phyloP scores from a whole-genome alignment of 2,329 filamentous ascomycete species.

The Colletotrichum tabaci region DNA sequence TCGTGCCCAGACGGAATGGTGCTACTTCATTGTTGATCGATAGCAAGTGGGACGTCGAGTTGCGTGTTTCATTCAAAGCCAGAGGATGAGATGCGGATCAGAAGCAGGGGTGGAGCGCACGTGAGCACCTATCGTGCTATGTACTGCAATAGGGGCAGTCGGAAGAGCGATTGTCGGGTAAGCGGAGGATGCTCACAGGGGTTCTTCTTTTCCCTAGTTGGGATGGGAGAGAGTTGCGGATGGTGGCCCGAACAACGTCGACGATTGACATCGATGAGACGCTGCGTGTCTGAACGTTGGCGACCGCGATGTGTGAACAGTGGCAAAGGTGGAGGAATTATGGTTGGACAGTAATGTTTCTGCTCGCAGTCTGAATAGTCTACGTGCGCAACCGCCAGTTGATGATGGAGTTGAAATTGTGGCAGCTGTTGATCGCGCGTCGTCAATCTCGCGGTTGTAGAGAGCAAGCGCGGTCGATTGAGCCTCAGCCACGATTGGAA shows the following conservation, averaged over 20 bases:
- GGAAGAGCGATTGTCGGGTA: conserved; percentile 26
- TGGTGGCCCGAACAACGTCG: conserved; percentile 35
- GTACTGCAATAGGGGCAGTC: conserved; percentile 7
- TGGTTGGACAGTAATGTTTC: background rate
- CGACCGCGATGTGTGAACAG: conserved; percentile 28
- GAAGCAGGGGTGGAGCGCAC: conserved; percentile 9
- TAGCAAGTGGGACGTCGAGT: conserved; percentile 6
- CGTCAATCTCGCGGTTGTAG: conserved; percentile 15
- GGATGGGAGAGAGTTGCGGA: conserved; percentile 22
- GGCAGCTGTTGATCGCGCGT: background rate
- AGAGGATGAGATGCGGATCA: conserved; percentile 18
- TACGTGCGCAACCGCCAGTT: background rate
- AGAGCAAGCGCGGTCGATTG: conserved; percentile 24
- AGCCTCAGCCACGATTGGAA: conserved; percentile 28
- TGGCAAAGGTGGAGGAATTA: conserved; percentile 5
- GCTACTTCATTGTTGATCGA: background rate
- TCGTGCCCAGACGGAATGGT: conserved; percentile 3
- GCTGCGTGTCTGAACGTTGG: conserved; percentile 37
- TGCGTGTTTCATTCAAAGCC: conserved; percentile 24
- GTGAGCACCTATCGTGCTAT: background rate
- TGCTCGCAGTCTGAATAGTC: background rate
- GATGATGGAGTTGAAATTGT: background rate
- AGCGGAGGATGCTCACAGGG: conserved; percentile 35
- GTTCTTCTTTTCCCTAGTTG: conserved; percentile 14
- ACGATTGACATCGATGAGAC: conserved; percentile 37